Conservation (phyloP, 805 yeast species). For the Candida palmyrensis region DNA sequence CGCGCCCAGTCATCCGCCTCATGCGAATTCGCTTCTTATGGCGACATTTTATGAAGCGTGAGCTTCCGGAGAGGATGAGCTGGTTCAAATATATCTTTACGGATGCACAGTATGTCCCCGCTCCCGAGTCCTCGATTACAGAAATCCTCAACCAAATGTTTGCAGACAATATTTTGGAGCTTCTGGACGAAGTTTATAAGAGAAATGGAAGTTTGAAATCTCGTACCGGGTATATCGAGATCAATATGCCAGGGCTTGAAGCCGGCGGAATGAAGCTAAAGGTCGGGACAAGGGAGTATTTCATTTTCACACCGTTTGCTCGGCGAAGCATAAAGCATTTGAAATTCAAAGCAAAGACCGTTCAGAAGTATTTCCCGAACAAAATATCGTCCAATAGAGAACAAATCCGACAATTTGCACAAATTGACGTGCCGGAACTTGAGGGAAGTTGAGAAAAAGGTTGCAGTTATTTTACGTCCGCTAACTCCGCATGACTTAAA, state of each 20-base stretch:
- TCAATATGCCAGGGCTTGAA: not conserved
- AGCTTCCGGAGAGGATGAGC: not conserved
- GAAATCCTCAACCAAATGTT: conserved; percentile 1
- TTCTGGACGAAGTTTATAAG: not conserved
- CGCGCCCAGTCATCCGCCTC: not conserved
- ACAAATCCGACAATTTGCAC: too few species aligned
- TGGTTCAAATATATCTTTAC: not conserved
- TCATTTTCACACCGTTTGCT: conserved; percentile 1
- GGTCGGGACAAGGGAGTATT: not conserved
- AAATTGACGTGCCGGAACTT: too few species aligned
- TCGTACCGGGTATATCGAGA: not conserved
- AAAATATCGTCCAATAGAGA: too few species aligned
- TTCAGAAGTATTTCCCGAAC: too few species aligned
- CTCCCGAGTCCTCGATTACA: not conserved
- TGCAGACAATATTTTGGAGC: not conserved
- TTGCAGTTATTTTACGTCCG: too few species aligned
- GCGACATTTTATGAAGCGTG: not conserved
- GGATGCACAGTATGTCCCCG: not conserved
- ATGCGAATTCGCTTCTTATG: conserved; percentile 2
- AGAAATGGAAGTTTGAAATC: not conserved
- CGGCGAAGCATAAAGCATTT: too few species aligned
- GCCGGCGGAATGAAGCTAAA: not conserved
- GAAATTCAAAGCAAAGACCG: too few species aligned
- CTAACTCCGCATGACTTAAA: too few species aligned
- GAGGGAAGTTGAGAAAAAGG: too few species aligned